These are phyloP conservation scores for Chaetomium sp. DNA, from an alignment of 2,329 filamentous ascomycete species.

Conservation along the genomic window DNA sequence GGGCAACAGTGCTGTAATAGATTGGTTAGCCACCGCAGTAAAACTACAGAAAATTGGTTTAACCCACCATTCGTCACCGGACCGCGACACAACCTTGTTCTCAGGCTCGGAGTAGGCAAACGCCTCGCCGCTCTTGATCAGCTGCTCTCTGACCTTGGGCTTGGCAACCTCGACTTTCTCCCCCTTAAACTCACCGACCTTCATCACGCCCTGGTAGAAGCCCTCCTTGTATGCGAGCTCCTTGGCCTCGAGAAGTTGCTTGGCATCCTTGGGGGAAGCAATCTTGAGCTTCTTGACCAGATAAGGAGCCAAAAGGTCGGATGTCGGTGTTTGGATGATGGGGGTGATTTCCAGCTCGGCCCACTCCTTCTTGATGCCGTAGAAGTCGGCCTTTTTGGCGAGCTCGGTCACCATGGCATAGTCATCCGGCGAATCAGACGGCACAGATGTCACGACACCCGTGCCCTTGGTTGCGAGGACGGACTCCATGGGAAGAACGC, in stretches of 20 bases:
- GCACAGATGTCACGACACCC: conserved; percentile 92
- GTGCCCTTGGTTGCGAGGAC: conserved; percentile 93
- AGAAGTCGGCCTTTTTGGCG: conserved; percentile 93
- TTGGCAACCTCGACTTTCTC: conserved; percentile 85
- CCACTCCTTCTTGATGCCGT: conserved; percentile 97
- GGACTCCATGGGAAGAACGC: conserved; percentile 92
- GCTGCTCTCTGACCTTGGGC: conserved; percentile 75
- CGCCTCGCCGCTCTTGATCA: conserved; percentile 64
- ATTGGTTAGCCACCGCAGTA: neutral
- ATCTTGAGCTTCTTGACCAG: conserved; percentile 95
- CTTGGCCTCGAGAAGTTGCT: conserved; percentile 89
- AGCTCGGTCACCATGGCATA: conserved; percentile 87
- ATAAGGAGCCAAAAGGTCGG: conserved; percentile 78
- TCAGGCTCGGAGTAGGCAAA: conserved; percentile 96
- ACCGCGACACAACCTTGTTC: conserved; percentile 83
- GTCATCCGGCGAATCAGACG: conserved; percentile 94
- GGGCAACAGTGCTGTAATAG: conserved; percentile 69
- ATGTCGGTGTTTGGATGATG: conserved; percentile 86
- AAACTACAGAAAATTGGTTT: neutral
- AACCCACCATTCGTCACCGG: conserved; percentile 67
- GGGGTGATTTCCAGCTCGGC: conserved; percentile 86
- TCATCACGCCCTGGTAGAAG: conserved; percentile 89
- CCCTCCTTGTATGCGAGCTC: conserved; percentile 96
- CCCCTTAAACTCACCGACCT: conserved; percentile 84
- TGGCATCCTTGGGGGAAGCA: conserved; percentile 90